Evolutionary conservation across 805 yeast genomes (phyloP), one percentile per base, ranked within the genome.

Genomic region (Zygotorulaspora florentina): DNA sequence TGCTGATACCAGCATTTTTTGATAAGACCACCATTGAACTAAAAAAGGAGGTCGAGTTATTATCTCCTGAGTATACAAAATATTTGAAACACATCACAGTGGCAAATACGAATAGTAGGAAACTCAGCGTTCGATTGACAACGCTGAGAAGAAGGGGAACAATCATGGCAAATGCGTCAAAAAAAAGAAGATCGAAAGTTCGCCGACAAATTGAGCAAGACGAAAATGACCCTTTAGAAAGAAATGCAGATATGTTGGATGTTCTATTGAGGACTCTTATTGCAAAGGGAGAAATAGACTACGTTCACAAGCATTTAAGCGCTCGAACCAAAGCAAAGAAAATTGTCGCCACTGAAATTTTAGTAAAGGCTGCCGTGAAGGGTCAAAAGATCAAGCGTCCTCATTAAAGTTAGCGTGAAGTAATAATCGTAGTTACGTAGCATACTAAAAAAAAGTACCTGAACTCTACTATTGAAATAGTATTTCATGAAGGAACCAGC

Each of bases 191-290:
- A 82, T 73, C 72, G 7, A 66, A 67, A 37, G 73, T 77, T 8
- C 74, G 73, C 45, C 63, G 69, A 12, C 74, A 76, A 16, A 68
- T 75, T 10, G 65, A 68, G 11, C 73, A 71, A 26, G 79, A 75
- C 1, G 67, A 68, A 35, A 66, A 71, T 13, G 73, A 73, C 35
- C 77, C 74, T 8, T 58, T 68, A 1, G 67, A 72, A 23, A 56
- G 61, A 33, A 58, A 64, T 18, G 61, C 66, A 12, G 65, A 62
- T 3, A 74, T 77, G 5, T 90, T 86, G 54, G 87, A 87, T 54
- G 74, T 88, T 10, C 72, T 90, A 6, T 65, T 91, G 49, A 73
- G 97, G 40, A 72, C 88, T 12, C 61, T 91, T 43, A 66, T 89
- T 20, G 72, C 89, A 31, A 78, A 81, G 47, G 86, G 80, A 17